Evolutionary conservation across 2,329 filamentous ascomycete species (phyloP).

Genomic region (Microdochium bolleyi): DNA sequence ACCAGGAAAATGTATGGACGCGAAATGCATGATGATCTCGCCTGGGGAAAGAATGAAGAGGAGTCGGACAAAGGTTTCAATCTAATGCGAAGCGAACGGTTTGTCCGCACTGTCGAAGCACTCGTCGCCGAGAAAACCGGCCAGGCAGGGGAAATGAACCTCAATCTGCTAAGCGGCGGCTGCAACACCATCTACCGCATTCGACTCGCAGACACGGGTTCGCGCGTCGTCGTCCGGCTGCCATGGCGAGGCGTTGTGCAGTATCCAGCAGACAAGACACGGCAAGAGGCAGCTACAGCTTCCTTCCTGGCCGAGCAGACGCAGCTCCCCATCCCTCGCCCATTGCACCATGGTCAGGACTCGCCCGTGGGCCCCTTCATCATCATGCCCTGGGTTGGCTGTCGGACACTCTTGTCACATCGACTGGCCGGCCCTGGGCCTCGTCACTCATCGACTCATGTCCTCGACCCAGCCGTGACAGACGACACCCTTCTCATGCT

Average conservation of each 20-base stretch:
- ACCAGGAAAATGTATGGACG: background rate
- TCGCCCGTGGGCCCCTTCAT: slow-evolving; percentile 26
- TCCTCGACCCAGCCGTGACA: slow-evolving; percentile 24
- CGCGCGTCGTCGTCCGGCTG: background rate
- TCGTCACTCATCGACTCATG: slow-evolving; percentile 4
- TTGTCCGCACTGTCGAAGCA: slow-evolving; percentile 10
- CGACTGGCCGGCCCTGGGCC: slow-evolving; percentile 13
- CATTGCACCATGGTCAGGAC: slow-evolving; percentile 24
- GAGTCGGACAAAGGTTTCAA: slow-evolving; percentile 13
- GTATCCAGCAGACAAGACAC: background rate
- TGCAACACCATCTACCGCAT: background rate
- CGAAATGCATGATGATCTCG: slow-evolving; percentile 12
- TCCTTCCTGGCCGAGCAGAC: slow-evolving; percentile 21
- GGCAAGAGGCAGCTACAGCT: slow-evolving; percentile 7
- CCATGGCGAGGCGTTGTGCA: background rate
- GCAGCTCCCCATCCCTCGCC: slow-evolving; percentile 21
- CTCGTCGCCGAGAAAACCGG: slow-evolving; percentile 11
- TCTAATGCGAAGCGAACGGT: slow-evolving; percentile 8
- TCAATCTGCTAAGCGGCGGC: background rate
- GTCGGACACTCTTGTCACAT: slow-evolving; percentile 18
- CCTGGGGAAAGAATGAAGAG: slow-evolving; percentile 18
- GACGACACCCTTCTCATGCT: slow-evolving; percentile 21
- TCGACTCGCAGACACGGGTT: background rate
- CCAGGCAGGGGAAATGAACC: background rate
- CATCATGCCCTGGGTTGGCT: slow-evolving; percentile 27